phyloP scores from a whole-genome alignment of 1,139 yeast genomes.

The Lodderomyces margitis region DNA sequence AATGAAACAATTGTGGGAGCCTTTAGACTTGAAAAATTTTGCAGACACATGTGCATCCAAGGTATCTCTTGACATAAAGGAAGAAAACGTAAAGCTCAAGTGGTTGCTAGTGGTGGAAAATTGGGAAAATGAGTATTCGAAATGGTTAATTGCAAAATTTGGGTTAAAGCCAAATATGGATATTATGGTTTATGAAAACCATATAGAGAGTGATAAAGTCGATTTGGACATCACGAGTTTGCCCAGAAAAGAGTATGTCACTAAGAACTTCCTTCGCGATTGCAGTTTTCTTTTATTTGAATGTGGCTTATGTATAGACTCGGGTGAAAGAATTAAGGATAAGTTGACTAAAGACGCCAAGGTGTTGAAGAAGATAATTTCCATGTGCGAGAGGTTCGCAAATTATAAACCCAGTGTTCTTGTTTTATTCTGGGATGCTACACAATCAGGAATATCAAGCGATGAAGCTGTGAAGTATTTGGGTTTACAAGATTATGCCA shows the following conservation, averaged over 20 bases:
- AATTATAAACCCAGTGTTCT: slow-evolving; percentile 36
- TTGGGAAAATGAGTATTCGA: slow-evolving; percentile 41
- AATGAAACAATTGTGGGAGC: slow-evolving; percentile 41
- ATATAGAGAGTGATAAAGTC: slow-evolving; percentile 23
- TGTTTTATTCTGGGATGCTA: slow-evolving; percentile 39
- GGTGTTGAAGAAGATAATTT: slow-evolving; percentile 38
- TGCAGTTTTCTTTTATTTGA: slow-evolving; percentile 45
- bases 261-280: slow-evolving; percentile 35
- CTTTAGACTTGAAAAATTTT: slow-evolving; percentile 31
- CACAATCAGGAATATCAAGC: slow-evolving; percentile 18
- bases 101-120: slow-evolving; percentile 44
- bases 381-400: slow-evolving; percentile 36
- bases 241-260: slow-evolving; percentile 36
- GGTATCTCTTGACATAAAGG: slow-evolving; percentile 22
- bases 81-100: slow-evolving; percentile 22
- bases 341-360: slow-evolving; percentile 36
- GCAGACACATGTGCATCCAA: slow-evolving; percentile 22
- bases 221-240: slow-evolving; percentile 32
- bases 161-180: slow-evolving; percentile 28
- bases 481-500: slow-evolving; percentile 15
- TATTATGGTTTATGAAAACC: slow-evolving; percentile 27
- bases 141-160: slow-evolving; percentile 47
- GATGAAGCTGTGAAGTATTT: slow-evolving; percentile 21
- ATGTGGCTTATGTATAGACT: slow-evolving; percentile 32
- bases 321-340: slow-evolving; percentile 16